Evolutionary conservation across 192 early-diverging fungal genomes (phyloP), one percentile per base, ranked within the genome.

Genomic region (Entomortierella parvispora): DNA sequence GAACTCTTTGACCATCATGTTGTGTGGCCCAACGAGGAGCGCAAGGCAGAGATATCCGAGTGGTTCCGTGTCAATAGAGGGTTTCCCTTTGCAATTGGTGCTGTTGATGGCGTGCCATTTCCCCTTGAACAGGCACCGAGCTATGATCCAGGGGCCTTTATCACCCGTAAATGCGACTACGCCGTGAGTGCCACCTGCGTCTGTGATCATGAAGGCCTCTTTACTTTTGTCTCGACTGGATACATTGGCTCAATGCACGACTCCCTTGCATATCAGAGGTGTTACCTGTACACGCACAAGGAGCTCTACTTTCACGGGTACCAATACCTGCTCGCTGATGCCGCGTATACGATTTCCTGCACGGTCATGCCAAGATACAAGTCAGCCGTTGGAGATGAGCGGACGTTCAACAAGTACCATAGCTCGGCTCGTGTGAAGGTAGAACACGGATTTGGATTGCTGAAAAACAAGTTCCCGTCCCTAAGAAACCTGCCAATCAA

Each of bases 171-270:
- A 53, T 57, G 43, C 45, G 46, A 46, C 34, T 50, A 71, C 23
- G 68, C 53, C 17, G 42, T 71, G 37, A 52, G 59, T 4, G n/a
- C 48, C 53, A 62, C 60, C 22, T 45, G 53, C 25, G 68, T 71
- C 10, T 54, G 44, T 25, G 68, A 71, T 20, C 59, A 62, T 18
- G 3, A 48, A 37, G 60, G 68, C 0, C 34, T 3, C 11, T 62
- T 62, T 28, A 57, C 22, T 10, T 71, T 22, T 50, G 40, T 62
- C 25, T 31, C 44, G 0, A 62, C 59, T 1, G 59, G 68, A 23
- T 62, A 58, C 20, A 11, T 57, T 20, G 44, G 59, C 3, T 71
- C 59, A 2, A 52, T 32, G 20, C 42, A 62, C 20, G 68, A 70
- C 31, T 49, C 43, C 25, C 1, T 26, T 3, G 49, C 52, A 0